A percentile compares a stretch with the other conserved stretches of the same genome.
Conservation (phyloP, 495 filamentous ascomycete genomes). For the Clavariopsis aquatica region DNA sequence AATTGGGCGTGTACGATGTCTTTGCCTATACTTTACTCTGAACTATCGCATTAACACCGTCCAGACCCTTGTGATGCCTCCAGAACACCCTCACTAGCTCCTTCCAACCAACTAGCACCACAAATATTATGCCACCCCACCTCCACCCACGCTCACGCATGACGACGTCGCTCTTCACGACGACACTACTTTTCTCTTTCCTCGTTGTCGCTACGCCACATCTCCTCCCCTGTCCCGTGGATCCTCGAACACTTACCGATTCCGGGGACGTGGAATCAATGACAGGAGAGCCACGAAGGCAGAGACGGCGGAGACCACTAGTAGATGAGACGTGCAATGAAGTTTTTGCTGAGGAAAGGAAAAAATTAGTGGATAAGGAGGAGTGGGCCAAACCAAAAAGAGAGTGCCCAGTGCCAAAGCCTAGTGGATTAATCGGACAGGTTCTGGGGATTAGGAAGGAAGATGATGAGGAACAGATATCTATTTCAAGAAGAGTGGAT, state of each 20-base stretch:
- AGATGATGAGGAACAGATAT: slow-evolving; percentile 29
- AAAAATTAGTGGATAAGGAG: slow-evolving; percentile 4
- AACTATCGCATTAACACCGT: slow-evolving; percentile 10
- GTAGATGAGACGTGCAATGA: slow-evolving; percentile 32
- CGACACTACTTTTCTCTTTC: slow-evolving; percentile 88
- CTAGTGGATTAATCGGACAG: slow-evolving; percentile 70
- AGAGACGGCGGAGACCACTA: slow-evolving; percentile 26
- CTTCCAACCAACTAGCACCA: not conserved
- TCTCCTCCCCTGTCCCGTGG: slow-evolving; percentile 84
- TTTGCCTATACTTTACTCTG: not conserved
- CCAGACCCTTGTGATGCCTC: slow-evolving; percentile 19
- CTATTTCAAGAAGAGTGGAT: not conserved
- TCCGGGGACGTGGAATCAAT: slow-evolving; percentile 68
- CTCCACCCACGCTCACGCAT: slow-evolving; percentile 90
- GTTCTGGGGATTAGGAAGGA: slow-evolving; percentile 65
- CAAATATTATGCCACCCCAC: slow-evolving; percentile 72
- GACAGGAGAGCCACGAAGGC: slow-evolving; percentile 49
- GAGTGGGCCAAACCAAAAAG: slow-evolving; percentile 24
- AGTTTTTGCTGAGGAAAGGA: slow-evolving; percentile 28
- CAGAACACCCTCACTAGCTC: slow-evolving; percentile 1
- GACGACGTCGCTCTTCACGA: slow-evolving; percentile 89
- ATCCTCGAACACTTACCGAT: slow-evolving; percentile 60
- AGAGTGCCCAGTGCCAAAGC: slow-evolving; percentile 85
- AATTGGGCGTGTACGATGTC: slow-evolving; percentile 28
- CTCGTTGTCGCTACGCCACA: slow-evolving; percentile 90